Percentiles rank a stretch among this genome's conserved stretches.
These are phyloP conservation scores for Plasmodium ovale DNA, from an alignment of 169 alveolate species.

Conservation along the genomic window DNA sequence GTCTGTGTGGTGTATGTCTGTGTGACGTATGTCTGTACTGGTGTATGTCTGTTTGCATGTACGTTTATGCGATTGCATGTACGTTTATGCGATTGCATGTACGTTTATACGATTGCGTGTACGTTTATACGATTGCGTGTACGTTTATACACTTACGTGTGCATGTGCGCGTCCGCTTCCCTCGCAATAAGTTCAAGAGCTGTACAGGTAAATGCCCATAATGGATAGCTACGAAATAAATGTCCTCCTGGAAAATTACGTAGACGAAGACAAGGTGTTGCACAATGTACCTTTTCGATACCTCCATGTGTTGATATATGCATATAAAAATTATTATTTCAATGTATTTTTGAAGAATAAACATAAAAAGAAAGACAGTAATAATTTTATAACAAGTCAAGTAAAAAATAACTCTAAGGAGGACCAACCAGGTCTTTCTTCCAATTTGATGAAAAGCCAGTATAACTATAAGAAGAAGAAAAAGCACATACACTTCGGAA, in stretches of 20 bases:
- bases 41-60: not conserved
- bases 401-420: not conserved
- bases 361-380: conserved; percentile 4
- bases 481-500: conserved; percentile 13
- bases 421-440: not conserved
- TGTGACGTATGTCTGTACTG: not conserved
- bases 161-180: conserved; percentile 1
- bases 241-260: conserved; percentile 23
- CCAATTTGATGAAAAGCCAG: conserved; percentile 7
- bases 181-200: not conserved
- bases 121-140: not conserved
- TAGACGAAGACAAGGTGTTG: conserved; percentile 61
- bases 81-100: not conserved
- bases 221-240: conserved; percentile 62
- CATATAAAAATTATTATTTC: conserved; percentile 41
- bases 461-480: conserved; percentile 62
- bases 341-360: conserved; percentile 16
- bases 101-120: not conserved
- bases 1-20: not conserved
- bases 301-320: conserved; percentile 33
- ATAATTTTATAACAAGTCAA: not conserved
- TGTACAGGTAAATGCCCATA: not conserved
- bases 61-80: not conserved
- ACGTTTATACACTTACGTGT: not conserved
- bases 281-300: conserved; percentile 43